Evolutionary conservation across 371 early-diverging fungal species (phyloP), one percentile per base, ranked within the genome.

Genomic region (Globomyces sp.): DNA sequence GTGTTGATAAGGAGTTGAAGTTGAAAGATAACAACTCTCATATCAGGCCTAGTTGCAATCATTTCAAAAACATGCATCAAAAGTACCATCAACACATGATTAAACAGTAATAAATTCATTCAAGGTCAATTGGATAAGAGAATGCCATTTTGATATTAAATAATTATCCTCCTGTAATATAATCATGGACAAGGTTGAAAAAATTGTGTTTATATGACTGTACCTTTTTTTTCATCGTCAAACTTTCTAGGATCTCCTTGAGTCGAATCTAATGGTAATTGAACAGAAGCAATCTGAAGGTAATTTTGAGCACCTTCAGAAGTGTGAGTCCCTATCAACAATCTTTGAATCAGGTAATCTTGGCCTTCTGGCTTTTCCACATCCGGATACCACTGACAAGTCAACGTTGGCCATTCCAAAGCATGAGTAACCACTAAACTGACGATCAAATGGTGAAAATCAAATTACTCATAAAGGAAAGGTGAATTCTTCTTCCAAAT

Each of bases 401-500:
- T 97, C 58, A 99, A 81, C 43, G 96, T 90, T 1, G 99, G 99
- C 99, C 99, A 99, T 65, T 96, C 92, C 10, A 99, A 80, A 3
- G 96, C 93, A 70, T 98, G 98, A 1, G 98, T 95, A 41, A 98
- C 88, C 24, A 99, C 88, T 68, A 96, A 83, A 78, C 79, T 79
- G 64, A 46, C 24, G 24, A 24, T 24, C 24, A 24, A 24, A 24
- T 24, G 57, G 48, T 4, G 11, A 13, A 41, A 42, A 47, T 34
- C 39, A 11, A 66, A 67, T n/a, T 58, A 79, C 77, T 99, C 99
- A 76, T 99, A 99, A 36, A 99, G 84, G 66, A 96, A 95, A 39
- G 98, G 99, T 8, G 95, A 89, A 80, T 99, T 99, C 85, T 99
- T 99, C 75, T 97, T 96, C 99, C 99, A 99, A 66, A 95, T 86